Evolutionary conservation across 2,329 filamentous ascomycete genomes (phyloP), one percentile per base, ranked within the genome.

Genomic region (Atkinsonella texensis): DNA sequence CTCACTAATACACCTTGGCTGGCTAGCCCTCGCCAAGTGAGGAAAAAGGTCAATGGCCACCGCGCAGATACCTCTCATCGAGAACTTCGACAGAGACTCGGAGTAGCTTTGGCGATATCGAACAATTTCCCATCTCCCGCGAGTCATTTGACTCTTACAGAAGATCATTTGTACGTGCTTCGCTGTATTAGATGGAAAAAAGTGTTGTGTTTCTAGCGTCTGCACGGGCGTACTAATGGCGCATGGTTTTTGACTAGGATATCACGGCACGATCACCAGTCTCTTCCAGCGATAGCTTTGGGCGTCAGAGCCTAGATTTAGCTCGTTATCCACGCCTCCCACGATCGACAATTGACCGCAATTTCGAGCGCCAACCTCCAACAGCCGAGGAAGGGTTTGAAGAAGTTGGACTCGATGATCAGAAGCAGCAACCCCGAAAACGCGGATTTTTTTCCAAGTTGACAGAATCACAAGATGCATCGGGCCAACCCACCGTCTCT

Each of bases 121-220:
- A 97, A 65, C 89, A 86, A 13, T 97, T 97, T 66, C 89, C 86
- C 56, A 97, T 97, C 65, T 95, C 90, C 39, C 81, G 91, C 62
- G 93, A 97, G 70, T 96, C 90, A 2, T 97, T 97, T 63, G 93
- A 97, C 66, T 95, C 90, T 3, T 97, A 97, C 70, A 79, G 93
- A 56, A 83, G 93, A 62, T 96, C 90, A 57, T 97, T 97, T 73
- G 91, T 95, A 78, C 60, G 85, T 75, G 13, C 20, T 12, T 7
- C 4, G 15, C 15, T 4, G 6, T 7, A 4, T 10, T 12, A 12
- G 35, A 38, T 7, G 15, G n/a, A n/a, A n/a, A 38, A 38, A 15
- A 38, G 35, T 7, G 3, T 12, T 9, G 15, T 4, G 35, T 28
- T 28, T 28, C 28, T 28, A 28, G 4, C 1, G 7, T 28, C 28